phyloP scores from a whole-genome alignment of 305 asterid species.

The Ilex paraguariensis region DNA sequence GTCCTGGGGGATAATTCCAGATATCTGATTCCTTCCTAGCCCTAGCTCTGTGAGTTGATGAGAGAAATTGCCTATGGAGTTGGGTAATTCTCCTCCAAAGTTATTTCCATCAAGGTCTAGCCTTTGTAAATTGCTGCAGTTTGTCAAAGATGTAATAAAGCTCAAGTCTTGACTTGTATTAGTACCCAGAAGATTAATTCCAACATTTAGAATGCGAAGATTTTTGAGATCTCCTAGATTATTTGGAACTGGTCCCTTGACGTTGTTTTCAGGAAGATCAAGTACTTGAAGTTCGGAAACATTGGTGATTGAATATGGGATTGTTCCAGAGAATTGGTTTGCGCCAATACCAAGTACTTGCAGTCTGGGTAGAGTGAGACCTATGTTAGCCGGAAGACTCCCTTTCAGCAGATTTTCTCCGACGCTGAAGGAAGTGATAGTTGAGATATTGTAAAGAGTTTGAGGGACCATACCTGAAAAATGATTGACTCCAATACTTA shows the following conservation, averaged over 20 bases:
- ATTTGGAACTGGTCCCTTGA: neutral
- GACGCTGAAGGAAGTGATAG: neutral
- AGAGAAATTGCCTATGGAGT: constrained; percentile 19
- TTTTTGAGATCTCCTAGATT: neutral
- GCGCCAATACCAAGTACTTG: neutral
- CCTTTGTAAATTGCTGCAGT: neutral
- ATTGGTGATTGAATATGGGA: neutral
- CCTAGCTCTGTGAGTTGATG: neutral
- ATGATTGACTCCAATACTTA: no score
- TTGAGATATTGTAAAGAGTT: neutral
- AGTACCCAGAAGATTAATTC: neutral
- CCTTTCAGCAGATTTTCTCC: neutral
- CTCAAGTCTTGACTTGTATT: neutral
- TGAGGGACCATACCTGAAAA: neutral
- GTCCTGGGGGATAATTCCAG: constrained; percentile 12
- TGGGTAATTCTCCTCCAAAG: constrained; percentile 20
- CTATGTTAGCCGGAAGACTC: neutral
- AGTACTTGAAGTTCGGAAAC: neutral
- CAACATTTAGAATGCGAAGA: neutral
- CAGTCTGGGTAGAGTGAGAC: neutral
- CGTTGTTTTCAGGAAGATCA: neutral
- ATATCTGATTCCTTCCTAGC: constrained; percentile 8
- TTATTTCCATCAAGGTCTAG: neutral
- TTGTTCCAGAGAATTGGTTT: neutral
- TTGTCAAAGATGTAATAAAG: neutral